Conservation (phyloP, 2,329 filamentous ascomycete species). For the Neonectria magnoliae region DNA sequence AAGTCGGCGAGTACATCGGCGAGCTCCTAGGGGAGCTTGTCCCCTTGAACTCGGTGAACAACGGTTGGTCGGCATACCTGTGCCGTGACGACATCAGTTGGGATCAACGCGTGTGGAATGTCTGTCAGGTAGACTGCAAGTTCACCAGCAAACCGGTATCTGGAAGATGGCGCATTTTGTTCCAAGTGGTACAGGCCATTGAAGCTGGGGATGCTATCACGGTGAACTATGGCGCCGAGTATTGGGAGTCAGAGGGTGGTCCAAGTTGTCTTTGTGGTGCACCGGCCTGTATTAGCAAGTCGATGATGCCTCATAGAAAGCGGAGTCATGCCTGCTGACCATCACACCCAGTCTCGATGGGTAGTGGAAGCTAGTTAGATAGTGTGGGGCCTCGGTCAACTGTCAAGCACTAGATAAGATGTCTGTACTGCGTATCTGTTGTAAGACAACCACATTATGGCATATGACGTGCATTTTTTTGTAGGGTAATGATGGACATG, state of each 20-base stretch:
- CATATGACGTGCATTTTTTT: no score
- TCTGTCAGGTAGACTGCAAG: not conserved
- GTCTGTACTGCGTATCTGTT: no score
- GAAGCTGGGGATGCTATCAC: not conserved
- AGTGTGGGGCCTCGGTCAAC: no score
- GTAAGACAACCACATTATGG: no score
- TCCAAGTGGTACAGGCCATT: not conserved
- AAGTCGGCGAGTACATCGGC: not conserved
- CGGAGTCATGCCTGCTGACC: not conserved
- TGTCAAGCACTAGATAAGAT: no score
- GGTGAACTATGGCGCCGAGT: constrained; percentile 1
- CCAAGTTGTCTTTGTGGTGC: not conserved
- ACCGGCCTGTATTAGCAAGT: not conserved
- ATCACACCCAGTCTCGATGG: not conserved
- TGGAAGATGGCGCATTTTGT: constrained; percentile 14
- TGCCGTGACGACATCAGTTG: not conserved
- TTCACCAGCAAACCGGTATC: constrained; percentile 3
- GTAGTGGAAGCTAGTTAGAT: not conserved
- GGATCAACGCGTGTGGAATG: not conserved
- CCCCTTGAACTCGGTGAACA: not conserved
- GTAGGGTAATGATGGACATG: no score
- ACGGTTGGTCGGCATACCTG: not conserved
- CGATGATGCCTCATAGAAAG: not conserved
- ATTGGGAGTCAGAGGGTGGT: not conserved
- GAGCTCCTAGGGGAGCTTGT: not conserved